Base-by-base conservation (phyloP, 2,329 filamentous ascomycete genomes). In the Dactylellina haptotyla region DNA sequence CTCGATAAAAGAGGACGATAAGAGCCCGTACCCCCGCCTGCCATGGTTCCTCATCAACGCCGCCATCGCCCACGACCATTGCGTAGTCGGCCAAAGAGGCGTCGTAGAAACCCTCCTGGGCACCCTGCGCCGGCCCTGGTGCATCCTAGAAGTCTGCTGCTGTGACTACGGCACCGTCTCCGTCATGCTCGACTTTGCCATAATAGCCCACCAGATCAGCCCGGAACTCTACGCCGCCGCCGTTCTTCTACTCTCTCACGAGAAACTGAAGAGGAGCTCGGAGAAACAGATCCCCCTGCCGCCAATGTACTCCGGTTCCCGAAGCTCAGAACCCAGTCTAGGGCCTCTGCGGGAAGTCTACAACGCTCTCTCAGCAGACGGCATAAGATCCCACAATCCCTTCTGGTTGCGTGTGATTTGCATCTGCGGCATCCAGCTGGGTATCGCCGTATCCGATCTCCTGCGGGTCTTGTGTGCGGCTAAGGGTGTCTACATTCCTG, bases 21-120 rank as follows among this genome's bases (percentile, higher is more conserved):
- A 54, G 14, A 50, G 50, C n/a, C 45, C 45, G 32, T 25, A 54
- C 32, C 58, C 57, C 1, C 57, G 58, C 8, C 25, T 58, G 8
- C 66, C 66, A 18, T 71, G 66, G 66, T 71, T 71, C 20, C 43
- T 71, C 1, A 56, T 71, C 14, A 71, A 71, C 32, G 58, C 66
- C 6, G 57, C 66, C 26, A 71, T 59, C 12, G 41, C 58, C 1
- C 39, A 51, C 6, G 2, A 46, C 6, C 66, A 71, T 5, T 58
- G 61, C 50, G 54, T 71, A 20, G 66, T 51, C 4, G 66, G 58
- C 4, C 50, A 51, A 5, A 56, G 25, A 12, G 58, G 50, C 37
- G 14, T 34, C 1, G 58, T 48, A 2, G 66, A 71, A 43, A 32
- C 66, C 1, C 43, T 71, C n/a, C 66, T 71, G 12, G 23, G 32